Evolutionary conservation across 2,329 filamentous ascomycete species (phyloP).

Genomic region (Colletotrichum abscissum): DNA sequence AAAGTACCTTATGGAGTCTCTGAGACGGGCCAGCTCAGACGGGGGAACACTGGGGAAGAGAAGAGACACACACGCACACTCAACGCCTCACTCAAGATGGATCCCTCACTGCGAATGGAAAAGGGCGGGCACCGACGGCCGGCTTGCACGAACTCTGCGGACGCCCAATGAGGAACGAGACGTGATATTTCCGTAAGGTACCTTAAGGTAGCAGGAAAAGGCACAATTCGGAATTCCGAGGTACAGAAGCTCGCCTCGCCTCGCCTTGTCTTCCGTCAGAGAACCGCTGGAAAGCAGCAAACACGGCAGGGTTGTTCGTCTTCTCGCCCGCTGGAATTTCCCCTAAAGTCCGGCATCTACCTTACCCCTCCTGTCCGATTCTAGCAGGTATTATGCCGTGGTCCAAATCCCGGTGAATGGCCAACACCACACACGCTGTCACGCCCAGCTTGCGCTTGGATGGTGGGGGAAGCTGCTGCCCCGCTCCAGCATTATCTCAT

Average conservation of each 20-base stretch:
- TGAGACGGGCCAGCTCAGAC: background rate
- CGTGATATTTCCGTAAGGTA: background rate
- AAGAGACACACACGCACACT: background rate
- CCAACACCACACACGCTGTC: background rate
- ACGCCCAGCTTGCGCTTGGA: conserved; percentile 9
- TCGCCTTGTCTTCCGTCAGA: background rate
- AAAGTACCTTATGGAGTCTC: conserved; percentile 28
- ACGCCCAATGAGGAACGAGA: conserved; percentile 11
- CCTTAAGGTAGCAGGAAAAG: background rate
- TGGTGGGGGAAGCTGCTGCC: conserved; percentile 29
- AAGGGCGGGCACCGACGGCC: conserved; percentile 6
- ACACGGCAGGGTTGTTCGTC: background rate
- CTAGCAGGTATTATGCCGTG: background rate
- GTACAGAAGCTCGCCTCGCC: conserved; percentile 30
- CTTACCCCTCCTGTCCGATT: background rate
- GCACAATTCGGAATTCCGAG: conserved; percentile 32
- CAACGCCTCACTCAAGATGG: background rate
- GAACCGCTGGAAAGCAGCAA: background rate
- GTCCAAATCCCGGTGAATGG: background rate
- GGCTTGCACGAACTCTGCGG: conserved; percentile 29
- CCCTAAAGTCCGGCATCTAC: background rate
- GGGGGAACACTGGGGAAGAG: background rate
- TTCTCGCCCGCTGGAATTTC: conserved; percentile 1
- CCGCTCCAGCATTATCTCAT: conserved; percentile 28
- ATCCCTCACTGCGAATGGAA: background rate